A percentile compares a stretch with the other conserved stretches of the same genome.
These are phyloP conservation scores for Parachaetomium inaequale DNA, from an alignment of 495 filamentous ascomycete genomes.

Conservation along the genomic window DNA sequence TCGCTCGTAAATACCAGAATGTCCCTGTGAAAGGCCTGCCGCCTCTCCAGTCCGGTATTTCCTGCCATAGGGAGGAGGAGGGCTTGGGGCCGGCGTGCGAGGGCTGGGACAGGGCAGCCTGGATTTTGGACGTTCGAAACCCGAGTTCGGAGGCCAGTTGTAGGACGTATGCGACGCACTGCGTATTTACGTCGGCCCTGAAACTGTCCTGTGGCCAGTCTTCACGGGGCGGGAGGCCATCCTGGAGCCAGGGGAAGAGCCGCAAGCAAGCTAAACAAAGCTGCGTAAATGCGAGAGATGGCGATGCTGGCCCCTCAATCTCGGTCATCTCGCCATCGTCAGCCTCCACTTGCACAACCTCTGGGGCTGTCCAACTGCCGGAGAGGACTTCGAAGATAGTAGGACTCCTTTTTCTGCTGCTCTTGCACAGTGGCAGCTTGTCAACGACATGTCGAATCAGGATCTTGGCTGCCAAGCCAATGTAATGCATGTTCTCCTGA, in stretches of 20 bases:
- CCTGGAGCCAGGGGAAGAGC: slow-evolving; percentile 18
- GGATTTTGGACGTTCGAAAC: slow-evolving; percentile 17
- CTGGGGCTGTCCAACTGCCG: slow-evolving; percentile 9
- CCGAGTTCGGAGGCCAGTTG: slow-evolving; percentile 11
- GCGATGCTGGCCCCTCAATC: slow-evolving; percentile 16
- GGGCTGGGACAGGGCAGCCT: slow-evolving; percentile 10
- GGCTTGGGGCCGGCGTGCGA: not conserved
- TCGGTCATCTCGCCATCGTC: slow-evolving; percentile 9
- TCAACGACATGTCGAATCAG: slow-evolving; percentile 15
- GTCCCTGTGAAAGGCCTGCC: slow-evolving; percentile 16
- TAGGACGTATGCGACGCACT: slow-evolving; percentile 12
- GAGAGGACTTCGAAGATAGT: slow-evolving; percentile 19
- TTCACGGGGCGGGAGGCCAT: slow-evolving; percentile 6
- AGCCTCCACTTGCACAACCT: slow-evolving; percentile 13
- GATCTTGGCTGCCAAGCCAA: slow-evolving; percentile 15
- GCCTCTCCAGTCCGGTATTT: slow-evolving; percentile 18
- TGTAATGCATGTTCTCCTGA: slow-evolving; percentile 17
- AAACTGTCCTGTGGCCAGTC: slow-evolving; percentile 17
- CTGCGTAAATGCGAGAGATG: slow-evolving; percentile 11
- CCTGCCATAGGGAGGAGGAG: slow-evolving; percentile 6
- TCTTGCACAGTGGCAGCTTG: slow-evolving; percentile 15
- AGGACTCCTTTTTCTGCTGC: slow-evolving; percentile 15
- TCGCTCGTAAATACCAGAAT: slow-evolving; percentile 16
- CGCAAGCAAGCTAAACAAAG: slow-evolving; percentile 14
- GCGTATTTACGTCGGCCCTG: slow-evolving; percentile 6